Evolutionary conservation across 257 asterid species (phyloP).

Genomic region (Agastache rugosa): DNA sequence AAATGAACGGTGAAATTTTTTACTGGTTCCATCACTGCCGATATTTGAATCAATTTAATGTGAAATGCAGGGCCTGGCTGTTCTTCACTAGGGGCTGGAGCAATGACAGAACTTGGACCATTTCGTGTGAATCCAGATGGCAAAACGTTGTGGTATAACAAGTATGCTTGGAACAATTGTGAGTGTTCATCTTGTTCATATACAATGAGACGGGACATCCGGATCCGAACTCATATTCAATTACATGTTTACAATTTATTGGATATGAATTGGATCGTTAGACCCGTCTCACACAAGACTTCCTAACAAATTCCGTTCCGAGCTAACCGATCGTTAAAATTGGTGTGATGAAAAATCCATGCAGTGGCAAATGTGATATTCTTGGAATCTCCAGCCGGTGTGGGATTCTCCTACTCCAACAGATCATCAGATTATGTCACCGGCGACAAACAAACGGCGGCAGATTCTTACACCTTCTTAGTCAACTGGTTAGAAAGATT

Average conservation of each 20-base stretch:
- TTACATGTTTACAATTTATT: too few species aligned
- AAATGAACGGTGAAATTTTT: too few species aligned
- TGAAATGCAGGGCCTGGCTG: conserved; percentile 71
- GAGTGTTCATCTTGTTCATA: neutral
- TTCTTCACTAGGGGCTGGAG: conserved; percentile 78
- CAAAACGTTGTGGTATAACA: conserved; percentile 55
- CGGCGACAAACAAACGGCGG: conserved; percentile 60
- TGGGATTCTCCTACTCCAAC: conserved; percentile 79
- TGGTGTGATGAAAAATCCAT: neutral
- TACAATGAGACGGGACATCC: too few species aligned
- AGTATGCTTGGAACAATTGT: conserved; percentile 73
- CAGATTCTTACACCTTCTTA: conserved; percentile 59
- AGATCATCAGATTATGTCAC: conserved; percentile 57
- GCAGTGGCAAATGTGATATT: conserved; percentile 76
- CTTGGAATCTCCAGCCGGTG: conserved; percentile 82
- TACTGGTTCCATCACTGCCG: too few species aligned
- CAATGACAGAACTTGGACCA: conserved; percentile 71
- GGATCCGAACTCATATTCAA: too few species aligned
- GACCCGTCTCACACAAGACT: too few species aligned
- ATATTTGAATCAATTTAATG: too few species aligned
- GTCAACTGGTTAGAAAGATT: conserved; percentile 76
- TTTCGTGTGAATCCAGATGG: conserved; percentile 69
- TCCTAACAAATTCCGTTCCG: too few species aligned
- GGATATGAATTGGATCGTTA: too few species aligned
- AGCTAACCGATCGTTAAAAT: neutral